Evolutionary conservation across 1,284 basidiomycete genomes (phyloP), one percentile per base, ranked within the genome.

Genomic region (Malassezia globosa): DNA sequence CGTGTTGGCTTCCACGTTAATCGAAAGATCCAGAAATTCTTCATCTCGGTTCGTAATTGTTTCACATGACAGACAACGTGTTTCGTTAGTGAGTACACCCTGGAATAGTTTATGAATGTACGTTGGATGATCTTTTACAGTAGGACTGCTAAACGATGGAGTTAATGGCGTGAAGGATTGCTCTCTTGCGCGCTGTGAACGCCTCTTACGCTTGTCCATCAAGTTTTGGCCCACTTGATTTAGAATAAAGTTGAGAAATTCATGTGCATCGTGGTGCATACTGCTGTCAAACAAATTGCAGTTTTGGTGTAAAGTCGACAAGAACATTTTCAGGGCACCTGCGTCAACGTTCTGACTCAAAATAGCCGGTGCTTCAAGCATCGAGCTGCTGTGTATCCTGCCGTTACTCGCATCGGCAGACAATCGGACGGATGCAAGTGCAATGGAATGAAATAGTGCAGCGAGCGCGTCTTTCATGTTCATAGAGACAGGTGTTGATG

Each of bases 1-100:
- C 3, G 87, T 85, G 73, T 96, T 92, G 73, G 92, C 87, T 69
- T 95, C 88, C 58, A 97, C 96, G 72, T 97, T 92, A 72, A 97
- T 89, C 7, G 89, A 95, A 21, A 97, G 77, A 75, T 97, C 94
- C 46, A 97, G 79, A 74, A 97, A 97, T 7, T 82, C 82, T 72
- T 97, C 92, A 69, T 96, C 92, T 27, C 94, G 82, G 14, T 87
- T 85, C 2, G 90, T 94, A n/a, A 92, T 82, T 82, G 64, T 65
- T 44, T 97, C 92, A 78, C 92, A 97, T 13, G 89, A 92, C 53
- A 97, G 76, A 73, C 92, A 97, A 24, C 88, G 80, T 16, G 92
- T 97, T 76, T 97, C 94, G 73, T 89, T 95, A 13, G 90, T 95
- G 54, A 96, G 74, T 2, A 82, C 78, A 22, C 94, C 92, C 72